Evolutionary conservation across 164 flowering plant genomes (phyloP), one percentile per base, ranked within the genome.

Genomic region (Euptelea pleiosperma): DNA sequence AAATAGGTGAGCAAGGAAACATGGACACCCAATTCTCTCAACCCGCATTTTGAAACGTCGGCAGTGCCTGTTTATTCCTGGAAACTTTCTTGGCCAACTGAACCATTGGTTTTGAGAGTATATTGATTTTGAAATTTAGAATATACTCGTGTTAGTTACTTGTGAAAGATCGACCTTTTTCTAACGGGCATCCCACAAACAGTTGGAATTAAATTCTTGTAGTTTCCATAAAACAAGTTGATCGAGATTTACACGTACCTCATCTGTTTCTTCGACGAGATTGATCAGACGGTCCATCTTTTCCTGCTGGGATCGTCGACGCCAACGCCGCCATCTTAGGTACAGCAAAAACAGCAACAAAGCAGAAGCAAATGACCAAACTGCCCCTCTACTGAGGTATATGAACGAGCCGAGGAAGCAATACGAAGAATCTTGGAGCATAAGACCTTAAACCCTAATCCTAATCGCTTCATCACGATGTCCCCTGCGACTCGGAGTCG

Each of bases 211-310:
- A 43, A 6, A 16, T n/a, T n/a, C n/a, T n/a, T n/a, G n/a, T n/a
- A n/a, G n/a, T n/a, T n/a, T n/a, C n/a, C n/a, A 43, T 16, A 5
- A 43, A 16, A 16, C 0, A n/a, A n/a, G n/a, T n/a, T n/a, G n/a
- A n/a, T 51, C 14, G 37, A 30, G 31, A 4, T 51, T 4, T 9
- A 19, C 2, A 24, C 21, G 26, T 39, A 55, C 58, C 58, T 55
- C 45, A 26, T 55, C 58, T 28, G 29, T 28, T 21, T 26, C 21
- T 25, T 55, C 31, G n/a, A 55, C 6, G 12, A 55, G 59, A 55
- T 26, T 30, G 24, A 55, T 28, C 59, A 55, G 37, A 4, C 48
- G 36, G 25, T 55, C 59, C 48, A 35, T 25, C 9, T 40, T 55
- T 8, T 40, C 48, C 37, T n/a, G 36, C 48, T 5, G 47, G 9